A percentile compares a stretch with the other conserved stretches of the same genome.
Evolutionary conservation across 2,329 filamentous ascomycete species (phyloP).

Genomic region (Trichocomaceae sp.): DNA sequence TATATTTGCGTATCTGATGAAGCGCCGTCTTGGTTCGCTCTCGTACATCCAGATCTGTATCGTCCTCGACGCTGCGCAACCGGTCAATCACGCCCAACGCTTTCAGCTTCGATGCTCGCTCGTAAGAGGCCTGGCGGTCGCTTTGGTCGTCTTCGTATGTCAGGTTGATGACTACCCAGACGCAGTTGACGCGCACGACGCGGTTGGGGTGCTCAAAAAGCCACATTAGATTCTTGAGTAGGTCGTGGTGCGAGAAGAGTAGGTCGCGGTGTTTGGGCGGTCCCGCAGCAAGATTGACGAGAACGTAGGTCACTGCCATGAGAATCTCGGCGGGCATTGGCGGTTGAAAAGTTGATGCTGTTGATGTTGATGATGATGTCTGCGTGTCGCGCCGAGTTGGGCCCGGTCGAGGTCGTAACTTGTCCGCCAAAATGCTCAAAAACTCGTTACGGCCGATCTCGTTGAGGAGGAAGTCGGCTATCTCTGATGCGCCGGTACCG

Average conservation of each 20-base stretch:
- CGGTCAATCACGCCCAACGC: constrained; percentile 64
- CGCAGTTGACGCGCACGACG: constrained; percentile 69
- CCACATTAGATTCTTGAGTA: constrained; percentile 65
- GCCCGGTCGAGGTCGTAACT: constrained; percentile 54
- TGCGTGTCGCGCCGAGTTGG: constrained; percentile 28
- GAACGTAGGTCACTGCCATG: constrained; percentile 68
- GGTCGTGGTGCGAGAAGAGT: constrained; percentile 66
- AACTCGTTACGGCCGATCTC: constrained; percentile 69
- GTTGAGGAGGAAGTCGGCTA: constrained; percentile 79
- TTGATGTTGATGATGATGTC: neutral
- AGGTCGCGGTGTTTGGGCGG: constrained; percentile 69
- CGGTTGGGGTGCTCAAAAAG: constrained; percentile 68
- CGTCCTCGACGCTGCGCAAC: constrained; percentile 57
- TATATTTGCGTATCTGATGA: constrained; percentile 54
- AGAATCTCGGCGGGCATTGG: constrained; percentile 58
- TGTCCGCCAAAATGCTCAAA: constrained; percentile 72
- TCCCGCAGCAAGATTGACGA: constrained; percentile 84
- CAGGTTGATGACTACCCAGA: constrained; percentile 79
- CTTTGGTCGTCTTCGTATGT: constrained; percentile 70
- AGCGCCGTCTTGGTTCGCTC: constrained; percentile 76
- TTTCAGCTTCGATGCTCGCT: constrained; percentile 63
- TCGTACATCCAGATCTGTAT: constrained; percentile 72
- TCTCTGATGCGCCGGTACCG: constrained; percentile 53
- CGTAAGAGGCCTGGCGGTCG: constrained; percentile 59
- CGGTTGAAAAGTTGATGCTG: constrained; percentile 10